phyloP scores from a whole-genome alignment of 129 eudicot genomes.

The Flaveria bidentis region DNA sequence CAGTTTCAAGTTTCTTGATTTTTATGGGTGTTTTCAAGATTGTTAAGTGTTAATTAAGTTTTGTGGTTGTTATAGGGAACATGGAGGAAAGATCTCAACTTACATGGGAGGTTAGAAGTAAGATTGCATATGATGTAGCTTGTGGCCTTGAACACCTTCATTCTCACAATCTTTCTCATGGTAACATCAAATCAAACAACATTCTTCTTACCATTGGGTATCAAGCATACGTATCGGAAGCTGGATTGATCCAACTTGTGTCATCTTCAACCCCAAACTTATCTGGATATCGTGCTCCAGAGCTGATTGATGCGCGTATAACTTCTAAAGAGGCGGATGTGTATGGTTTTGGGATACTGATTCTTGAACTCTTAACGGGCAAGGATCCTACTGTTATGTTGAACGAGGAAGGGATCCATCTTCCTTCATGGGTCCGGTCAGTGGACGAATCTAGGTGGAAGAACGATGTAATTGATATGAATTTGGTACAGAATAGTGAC shows the following conservation, averaged over 20 bases:
- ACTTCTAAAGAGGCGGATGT: constrained; percentile 54
- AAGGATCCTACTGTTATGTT: constrained; percentile 39
- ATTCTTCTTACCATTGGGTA: constrained; percentile 38
- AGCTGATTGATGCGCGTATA: constrained; percentile 40
- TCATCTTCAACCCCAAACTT: constrained; percentile 34
- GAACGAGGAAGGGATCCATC: constrained; percentile 43
- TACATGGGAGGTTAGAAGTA: constrained; percentile 50
- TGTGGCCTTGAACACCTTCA: constrained; percentile 49
- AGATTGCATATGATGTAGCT: constrained; percentile 51
- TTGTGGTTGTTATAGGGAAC: constrained; percentile 30
- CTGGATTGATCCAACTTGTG: constrained; percentile 48
- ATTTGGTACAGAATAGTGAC: constrained; percentile 30
- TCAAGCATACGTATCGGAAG: constrained; percentile 41
- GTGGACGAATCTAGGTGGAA: constrained; percentile 43
- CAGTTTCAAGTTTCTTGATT: background rate
- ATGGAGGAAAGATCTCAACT: constrained; percentile 32
- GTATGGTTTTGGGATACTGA: constrained; percentile 54
- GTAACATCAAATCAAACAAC: constrained; percentile 59
- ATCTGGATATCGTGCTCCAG: constrained; percentile 56
- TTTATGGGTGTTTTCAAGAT: background rate
- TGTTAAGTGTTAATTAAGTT: background rate
- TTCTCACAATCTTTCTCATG: constrained; percentile 45
- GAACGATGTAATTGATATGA: constrained; percentile 39
- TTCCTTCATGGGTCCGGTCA: constrained; percentile 42
- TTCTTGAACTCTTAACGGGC: constrained; percentile 51